These are phyloP conservation scores for Pittosporum tobira DNA, from an alignment of 129 eudicot species.

Conservation along the genomic window DNA sequence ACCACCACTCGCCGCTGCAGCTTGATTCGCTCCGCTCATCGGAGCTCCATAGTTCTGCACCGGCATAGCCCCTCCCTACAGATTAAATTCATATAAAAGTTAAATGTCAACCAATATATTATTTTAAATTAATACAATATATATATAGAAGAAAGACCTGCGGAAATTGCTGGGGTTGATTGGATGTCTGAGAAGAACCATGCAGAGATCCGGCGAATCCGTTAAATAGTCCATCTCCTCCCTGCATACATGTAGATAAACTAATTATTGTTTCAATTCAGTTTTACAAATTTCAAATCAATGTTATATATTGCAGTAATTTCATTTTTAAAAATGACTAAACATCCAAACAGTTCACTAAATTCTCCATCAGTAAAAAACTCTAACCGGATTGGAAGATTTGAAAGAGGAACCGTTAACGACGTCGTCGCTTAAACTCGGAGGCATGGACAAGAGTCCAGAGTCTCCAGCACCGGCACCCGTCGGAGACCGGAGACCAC, in stretches of 20 bases:
- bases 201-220: conserved; percentile 51
- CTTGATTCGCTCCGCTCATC: conserved; percentile 40
- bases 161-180: conserved; percentile 49
- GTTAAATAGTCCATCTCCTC: conserved; percentile 51
- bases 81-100: background rate
- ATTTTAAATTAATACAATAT: no score
- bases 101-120: background rate
- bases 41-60: conserved; percentile 45
- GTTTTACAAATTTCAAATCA: no score
- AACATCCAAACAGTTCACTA: no score
- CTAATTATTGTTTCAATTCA: no score
- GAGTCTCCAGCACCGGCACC: conserved; percentile 13
- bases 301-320: no score
- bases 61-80: conserved; percentile 45
- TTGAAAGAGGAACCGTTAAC: conserved; percentile 24
- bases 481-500: conserved; percentile 13
- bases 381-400: conserved; percentile 27
- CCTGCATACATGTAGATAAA: no score
- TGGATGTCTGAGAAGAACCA: conserved; percentile 27
- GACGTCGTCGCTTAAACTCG: conserved; percentile 11
- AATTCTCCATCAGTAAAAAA: no score
- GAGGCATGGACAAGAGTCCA: conserved; percentile 17
- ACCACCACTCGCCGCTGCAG: conserved; percentile 41
- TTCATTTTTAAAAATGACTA: no score
- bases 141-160: conserved; percentile 33